phyloP scores from a whole-genome alignment of 345 rosid genomes.

The Eucalyptus melliodora region DNA sequence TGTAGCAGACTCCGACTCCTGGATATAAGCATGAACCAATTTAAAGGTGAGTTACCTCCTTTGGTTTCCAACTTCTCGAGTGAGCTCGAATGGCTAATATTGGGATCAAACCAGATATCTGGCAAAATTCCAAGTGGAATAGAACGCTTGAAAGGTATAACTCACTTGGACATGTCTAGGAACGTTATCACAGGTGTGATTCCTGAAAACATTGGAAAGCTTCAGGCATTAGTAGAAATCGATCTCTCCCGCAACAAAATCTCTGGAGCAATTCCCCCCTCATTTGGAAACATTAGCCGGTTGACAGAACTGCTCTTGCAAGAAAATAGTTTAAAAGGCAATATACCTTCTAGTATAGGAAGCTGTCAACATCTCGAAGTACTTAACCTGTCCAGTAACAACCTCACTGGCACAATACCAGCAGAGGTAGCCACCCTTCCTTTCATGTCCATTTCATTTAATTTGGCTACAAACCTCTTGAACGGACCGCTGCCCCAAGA shows the following conservation, averaged over 20 bases:
- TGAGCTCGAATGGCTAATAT: background rate
- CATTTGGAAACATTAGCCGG: background rate
- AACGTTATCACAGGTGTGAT: background rate
- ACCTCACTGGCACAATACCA: background rate
- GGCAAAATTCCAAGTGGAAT: background rate
- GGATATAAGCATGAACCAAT: background rate
- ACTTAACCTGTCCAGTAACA: background rate
- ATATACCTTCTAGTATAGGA: background rate
- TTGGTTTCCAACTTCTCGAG: background rate
- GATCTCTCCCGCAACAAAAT: background rate
- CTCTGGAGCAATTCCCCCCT: background rate
- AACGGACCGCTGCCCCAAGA: background rate
- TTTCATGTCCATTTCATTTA: background rate
- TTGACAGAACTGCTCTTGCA: background rate
- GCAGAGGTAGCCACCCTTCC: background rate
- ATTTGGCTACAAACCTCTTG: background rate
- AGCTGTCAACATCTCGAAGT: background rate
- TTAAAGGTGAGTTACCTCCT: background rate
- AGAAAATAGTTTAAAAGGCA: background rate
- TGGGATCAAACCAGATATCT: background rate
- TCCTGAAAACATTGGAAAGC: background rate
- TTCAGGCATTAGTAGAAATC: background rate
- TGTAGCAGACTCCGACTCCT: background rate
- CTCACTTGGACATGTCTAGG: background rate
- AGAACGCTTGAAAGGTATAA: background rate